A percentile compares a stretch with the other conserved stretches of the same genome.
These are phyloP conservation scores for Abrus pulchellus DNA, from an alignment of 306 rosid genomes.

Conservation along the genomic window DNA sequence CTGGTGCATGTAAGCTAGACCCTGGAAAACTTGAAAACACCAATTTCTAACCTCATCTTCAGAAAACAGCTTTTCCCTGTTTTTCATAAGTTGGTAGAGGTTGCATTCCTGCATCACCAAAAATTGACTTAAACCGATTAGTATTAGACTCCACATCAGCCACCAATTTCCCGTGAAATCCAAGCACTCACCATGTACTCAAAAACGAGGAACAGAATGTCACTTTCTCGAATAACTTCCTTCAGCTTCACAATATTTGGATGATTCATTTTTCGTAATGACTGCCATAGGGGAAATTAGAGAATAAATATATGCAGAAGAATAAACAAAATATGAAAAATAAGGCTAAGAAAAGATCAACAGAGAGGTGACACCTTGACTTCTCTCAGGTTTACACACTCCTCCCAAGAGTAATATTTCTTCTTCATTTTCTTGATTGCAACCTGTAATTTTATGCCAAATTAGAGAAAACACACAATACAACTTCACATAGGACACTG, in stretches of 20 bases:
- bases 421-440: slow-evolving; percentile 98
- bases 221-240: slow-evolving; percentile 94
- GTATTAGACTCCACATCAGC: slow-evolving; percentile 15
- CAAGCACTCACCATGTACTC: slow-evolving; percentile 86
- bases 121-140: slow-evolving; percentile 21
- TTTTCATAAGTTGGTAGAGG: slow-evolving; percentile 92
- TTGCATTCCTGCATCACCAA: slow-evolving; percentile 72
- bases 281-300: slow-evolving; percentile 56
- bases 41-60: slow-evolving; percentile 86
- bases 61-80: slow-evolving; percentile 80
- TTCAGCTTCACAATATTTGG: slow-evolving; percentile 92
- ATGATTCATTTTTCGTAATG: slow-evolving; percentile 85
- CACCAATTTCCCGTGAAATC: background rate
- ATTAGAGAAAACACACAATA: slow-evolving; percentile 21
- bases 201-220: slow-evolving; percentile 85
- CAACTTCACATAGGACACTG: background rate
- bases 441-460: slow-evolving; percentile 64
- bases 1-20: slow-evolving; percentile 98
- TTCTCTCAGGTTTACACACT: slow-evolving; percentile 94
- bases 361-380: slow-evolving; percentile 71
- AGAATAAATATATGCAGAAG: slow-evolving; percentile 38
- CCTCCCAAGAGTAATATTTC: slow-evolving; percentile 95
- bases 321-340: background rate
- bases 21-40: slow-evolving; percentile 99
- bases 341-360: slow-evolving; percentile 3